Conservation (phyloP, 768 basidiomycete genomes). For the Trametes cubensis region DNA sequence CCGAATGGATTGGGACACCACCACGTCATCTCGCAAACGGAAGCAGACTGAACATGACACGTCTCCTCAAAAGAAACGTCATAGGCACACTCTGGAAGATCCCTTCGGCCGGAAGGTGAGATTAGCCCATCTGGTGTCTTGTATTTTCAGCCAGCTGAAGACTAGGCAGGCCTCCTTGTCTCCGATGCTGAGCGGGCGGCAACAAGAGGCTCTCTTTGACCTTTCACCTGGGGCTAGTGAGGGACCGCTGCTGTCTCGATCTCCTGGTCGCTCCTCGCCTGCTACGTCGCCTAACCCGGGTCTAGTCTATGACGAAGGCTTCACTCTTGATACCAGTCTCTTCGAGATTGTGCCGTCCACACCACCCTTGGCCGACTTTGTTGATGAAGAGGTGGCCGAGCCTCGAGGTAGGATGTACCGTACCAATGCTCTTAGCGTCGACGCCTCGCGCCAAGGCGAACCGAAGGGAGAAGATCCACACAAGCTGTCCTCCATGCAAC, state of each 20-base stretch:
- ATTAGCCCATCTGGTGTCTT: too few relatives aligned
- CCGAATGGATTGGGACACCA: neutral
- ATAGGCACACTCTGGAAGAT: neutral
- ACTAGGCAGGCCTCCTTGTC: neutral
- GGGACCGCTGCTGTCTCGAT: neutral
- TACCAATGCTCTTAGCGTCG: neutral
- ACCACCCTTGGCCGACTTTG: conserved; percentile 1
- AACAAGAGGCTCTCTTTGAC: conserved; percentile 1
- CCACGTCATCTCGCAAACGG: conserved; percentile 3
- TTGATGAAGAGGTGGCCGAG: neutral
- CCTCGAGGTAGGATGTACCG: neutral
- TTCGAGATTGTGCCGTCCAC: conserved; percentile 32
- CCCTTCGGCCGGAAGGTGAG: too few relatives aligned
- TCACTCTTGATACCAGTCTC: conserved; percentile 38
- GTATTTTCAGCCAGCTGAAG: neutral
- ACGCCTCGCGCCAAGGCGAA: too few relatives aligned
- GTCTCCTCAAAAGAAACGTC: neutral
- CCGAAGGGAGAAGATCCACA: too few relatives aligned
- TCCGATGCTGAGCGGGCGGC: neutral
- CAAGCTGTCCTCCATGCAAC: neutral
- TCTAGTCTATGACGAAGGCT: conserved; percentile 31
- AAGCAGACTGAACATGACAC: neutral
- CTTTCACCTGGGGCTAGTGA: conserved; percentile 1
- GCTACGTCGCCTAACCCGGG: conserved; percentile 7
- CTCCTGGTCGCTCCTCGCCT: neutral